phyloP scores from a whole-genome alignment of 768 basidiomycete genomes.

The Lactifluus piperatus region DNA sequence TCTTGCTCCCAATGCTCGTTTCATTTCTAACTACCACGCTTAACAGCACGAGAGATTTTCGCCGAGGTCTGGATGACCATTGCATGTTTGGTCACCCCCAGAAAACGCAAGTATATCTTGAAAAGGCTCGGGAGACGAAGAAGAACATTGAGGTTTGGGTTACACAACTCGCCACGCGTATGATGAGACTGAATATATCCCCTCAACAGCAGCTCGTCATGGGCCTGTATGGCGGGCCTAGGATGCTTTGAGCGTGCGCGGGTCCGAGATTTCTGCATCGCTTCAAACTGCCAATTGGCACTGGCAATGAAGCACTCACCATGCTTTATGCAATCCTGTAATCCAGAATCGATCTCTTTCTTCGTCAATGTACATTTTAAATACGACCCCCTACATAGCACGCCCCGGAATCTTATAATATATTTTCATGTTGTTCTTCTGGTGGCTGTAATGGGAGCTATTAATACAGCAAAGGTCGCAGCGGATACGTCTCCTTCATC shows the following conservation, averaged over 20 bases:
- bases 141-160: background rate
- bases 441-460: no score
- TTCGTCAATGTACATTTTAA: no score
- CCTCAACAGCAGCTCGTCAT: background rate
- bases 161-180: background rate
- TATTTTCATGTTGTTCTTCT: no score
- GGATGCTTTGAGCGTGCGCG: no score
- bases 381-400: no score
- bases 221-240: background rate
- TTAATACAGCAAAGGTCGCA: no score
- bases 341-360: background rate
- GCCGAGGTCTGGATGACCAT: background rate
- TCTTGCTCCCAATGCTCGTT: no score
- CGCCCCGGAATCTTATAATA: background rate
- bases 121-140: conserved; percentile 2
- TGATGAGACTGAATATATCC: background rate
- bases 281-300: no score
- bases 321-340: background rate
- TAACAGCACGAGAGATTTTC: background rate
- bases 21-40: background rate
- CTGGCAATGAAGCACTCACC: no score
- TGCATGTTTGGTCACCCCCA: background rate
- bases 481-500: no score
- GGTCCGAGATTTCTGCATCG: no score
- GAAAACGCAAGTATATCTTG: background rate